These are phyloP conservation scores for Thalassiosira exigua DNA, from an alignment of 352 stramenopile species.

Conservation along the genomic window DNA sequence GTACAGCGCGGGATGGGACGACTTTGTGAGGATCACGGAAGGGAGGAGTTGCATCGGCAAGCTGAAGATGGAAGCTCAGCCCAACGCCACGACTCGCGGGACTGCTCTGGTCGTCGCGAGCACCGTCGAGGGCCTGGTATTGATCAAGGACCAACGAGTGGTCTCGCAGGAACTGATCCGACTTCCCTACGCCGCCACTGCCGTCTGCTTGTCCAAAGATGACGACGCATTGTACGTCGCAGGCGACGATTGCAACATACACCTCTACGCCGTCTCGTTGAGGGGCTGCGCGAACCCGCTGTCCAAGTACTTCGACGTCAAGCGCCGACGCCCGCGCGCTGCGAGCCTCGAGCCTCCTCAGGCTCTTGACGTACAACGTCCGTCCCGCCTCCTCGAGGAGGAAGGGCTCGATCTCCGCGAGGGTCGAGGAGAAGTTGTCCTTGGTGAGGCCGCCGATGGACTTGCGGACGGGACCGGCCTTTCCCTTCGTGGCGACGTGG, in stretches of 20 bases:
- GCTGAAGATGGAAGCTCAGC: slow-evolving; percentile 69
- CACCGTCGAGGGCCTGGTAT: slow-evolving; percentile 70
- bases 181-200: slow-evolving; percentile 61
- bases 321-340: slow-evolving; percentile 46
- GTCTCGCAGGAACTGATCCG: slow-evolving; percentile 55
- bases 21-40: slow-evolving; percentile 86
- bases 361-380: slow-evolving; percentile 66
- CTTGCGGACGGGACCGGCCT: slow-evolving; percentile 37
- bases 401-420: slow-evolving; percentile 65
- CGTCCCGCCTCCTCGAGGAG: slow-evolving; percentile 63
- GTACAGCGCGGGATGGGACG: slow-evolving; percentile 91
- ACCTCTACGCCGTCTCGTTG: no score
- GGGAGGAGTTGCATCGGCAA: slow-evolving; percentile 31
- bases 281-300: no score
- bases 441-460: slow-evolving; percentile 48
- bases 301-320: slow-evolving; percentile 46
- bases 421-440: slow-evolving; percentile 64
- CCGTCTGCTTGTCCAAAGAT: no score
- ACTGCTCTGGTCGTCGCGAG: slow-evolving; percentile 63
- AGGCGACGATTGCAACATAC: no score
- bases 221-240: no score
- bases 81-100: slow-evolving; percentile 60
- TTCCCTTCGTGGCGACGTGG: slow-evolving; percentile 9
- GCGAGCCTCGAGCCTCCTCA: slow-evolving; percentile 61
- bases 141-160: slow-evolving; percentile 60